phyloP scores from a whole-genome alignment of 2,329 filamentous ascomycete species.

The Hyphodiscus sp. region DNA sequence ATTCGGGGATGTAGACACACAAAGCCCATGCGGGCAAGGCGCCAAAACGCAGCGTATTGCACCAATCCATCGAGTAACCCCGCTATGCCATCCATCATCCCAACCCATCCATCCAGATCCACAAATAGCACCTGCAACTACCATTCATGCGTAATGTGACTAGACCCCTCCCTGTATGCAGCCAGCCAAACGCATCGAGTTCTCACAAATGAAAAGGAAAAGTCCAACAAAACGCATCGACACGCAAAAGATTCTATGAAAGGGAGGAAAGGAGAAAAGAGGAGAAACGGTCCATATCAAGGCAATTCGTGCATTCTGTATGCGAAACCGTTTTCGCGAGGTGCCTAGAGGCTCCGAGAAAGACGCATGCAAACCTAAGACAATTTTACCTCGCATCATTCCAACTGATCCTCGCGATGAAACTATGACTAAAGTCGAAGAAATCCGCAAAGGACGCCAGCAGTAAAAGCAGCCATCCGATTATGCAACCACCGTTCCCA shows the following conservation, averaged over 20 bases:
- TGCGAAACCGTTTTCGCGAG: not conserved
- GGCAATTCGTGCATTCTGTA: not conserved
- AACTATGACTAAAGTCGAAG: not conserved
- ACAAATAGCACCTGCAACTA: not conserved
- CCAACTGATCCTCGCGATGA: not conserved
- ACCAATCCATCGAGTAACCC: not conserved
- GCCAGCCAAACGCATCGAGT: not conserved
- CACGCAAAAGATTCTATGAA: not conserved
- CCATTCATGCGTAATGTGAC: not conserved
- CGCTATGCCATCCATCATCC: not conserved
- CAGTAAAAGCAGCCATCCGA: not conserved
- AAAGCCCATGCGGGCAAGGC: not conserved
- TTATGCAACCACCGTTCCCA: conserved; percentile 9
- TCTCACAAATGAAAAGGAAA: not conserved
- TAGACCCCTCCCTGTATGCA: not conserved
- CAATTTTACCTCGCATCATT: not conserved
- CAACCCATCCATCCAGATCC: not conserved
- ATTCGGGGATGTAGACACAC: not conserved
- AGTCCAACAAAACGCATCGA: not conserved
- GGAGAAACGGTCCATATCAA: not conserved
- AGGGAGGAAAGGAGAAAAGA: not conserved
- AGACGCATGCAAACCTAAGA: not conserved
- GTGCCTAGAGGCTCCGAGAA: not conserved
- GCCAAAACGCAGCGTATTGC: not conserved
- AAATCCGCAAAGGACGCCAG: not conserved